Evolutionary conservation across 495 filamentous ascomycete genomes (phyloP), one percentile per base, ranked within the genome.

Genomic region (Melanomma pulvis-pyrius): DNA sequence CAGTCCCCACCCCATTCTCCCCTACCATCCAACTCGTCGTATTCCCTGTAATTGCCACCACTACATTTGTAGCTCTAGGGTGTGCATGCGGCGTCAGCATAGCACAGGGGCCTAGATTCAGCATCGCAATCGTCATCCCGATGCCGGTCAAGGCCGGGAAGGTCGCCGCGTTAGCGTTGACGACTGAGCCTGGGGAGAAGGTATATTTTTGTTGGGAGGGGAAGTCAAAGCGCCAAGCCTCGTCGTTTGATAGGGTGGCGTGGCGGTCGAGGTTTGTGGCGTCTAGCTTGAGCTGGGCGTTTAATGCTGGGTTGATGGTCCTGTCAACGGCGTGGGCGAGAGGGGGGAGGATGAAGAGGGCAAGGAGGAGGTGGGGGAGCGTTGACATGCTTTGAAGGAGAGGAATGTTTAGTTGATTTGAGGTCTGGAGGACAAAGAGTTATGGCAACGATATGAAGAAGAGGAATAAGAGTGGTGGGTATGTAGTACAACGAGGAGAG

Each of bases 171-270:
- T 78, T 78, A 50, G 75, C 76, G 63, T 80, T 80, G 56, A 75
- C 65, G 61, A 80, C 78, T 21, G 59, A 63, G 19, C 78, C 78
- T 5, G 77, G 77, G 12, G 50, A 1, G 61, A 75, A 76, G 44
- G 69, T 76, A 57, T 75, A 76, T 32, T 53, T 59, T 15, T 62
- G 50, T 59, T 78, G 46, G 47, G 62, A 64, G 24, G 49, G 75
- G 73, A 82, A 82, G 71, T 82, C 75, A 63, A 79, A 84, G 65
- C 75, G 30, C 69, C 79, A 82, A 66, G 76, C 76, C 6, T 66
- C 52, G 61, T 80, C 67, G 17, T 24, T 58, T 28, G 73, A 63
- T 29, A 82, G 76, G 19, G 79, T 72, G 47, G 69, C 32, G 52
- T 77, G 76, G 17, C 77, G 76, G 25, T 82, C 80, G 51, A 77